Base-by-base conservation (phyloP, 257 asterid genomes). In the Leptodermis oblonga region DNA sequence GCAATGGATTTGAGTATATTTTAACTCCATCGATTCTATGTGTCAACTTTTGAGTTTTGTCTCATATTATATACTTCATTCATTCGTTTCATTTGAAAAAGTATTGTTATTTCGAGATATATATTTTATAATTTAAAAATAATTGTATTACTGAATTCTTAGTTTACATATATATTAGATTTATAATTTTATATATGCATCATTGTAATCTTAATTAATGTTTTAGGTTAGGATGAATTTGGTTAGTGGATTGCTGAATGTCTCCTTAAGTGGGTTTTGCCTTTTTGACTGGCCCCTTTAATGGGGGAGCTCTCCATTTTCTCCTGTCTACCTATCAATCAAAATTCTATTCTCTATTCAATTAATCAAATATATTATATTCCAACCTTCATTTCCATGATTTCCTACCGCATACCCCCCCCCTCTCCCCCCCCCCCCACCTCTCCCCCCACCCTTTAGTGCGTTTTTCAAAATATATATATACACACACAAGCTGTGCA, bases 181-280 rank as follows among this genome's bases (percentile, higher is more conserved):
- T 10, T n/a, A n/a, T n/a, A n/a, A n/a, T n/a, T n/a, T n/a, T n/a
- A n/a, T n/a, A n/a, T n/a, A n/a, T n/a, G n/a, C n/a, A n/a, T n/a
- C n/a, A n/a, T n/a, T n/a, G n/a, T n/a, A n/a, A n/a, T n/a, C n/a
- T n/a, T n/a, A n/a, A n/a, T n/a, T n/a, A n/a, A n/a, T n/a, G n/a
- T n/a, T n/a, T n/a, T n/a, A n/a, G n/a, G n/a, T n/a, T n/a, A 52
- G 23, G 12, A 0, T 52, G 28, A 52, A 52, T 7, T 28, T 20
- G n/a, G 61, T 56, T 52, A 72, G 84, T 80, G 84, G 84, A 73
- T 59, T 69, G 77, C 23, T 80, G 81, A 80, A 69, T 73, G 54
- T 68, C 39, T 26, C 59, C 18, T 20, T 7, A 61, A 69, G 81
- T 73, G 84, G 81, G 69, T 60, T 51, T 51, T 36, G 43, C 46